A percentile compares a stretch with the other conserved stretches of the same genome.
phyloP scores from a whole-genome alignment of 441 rosid species.

The Corymbia citriodora region DNA sequence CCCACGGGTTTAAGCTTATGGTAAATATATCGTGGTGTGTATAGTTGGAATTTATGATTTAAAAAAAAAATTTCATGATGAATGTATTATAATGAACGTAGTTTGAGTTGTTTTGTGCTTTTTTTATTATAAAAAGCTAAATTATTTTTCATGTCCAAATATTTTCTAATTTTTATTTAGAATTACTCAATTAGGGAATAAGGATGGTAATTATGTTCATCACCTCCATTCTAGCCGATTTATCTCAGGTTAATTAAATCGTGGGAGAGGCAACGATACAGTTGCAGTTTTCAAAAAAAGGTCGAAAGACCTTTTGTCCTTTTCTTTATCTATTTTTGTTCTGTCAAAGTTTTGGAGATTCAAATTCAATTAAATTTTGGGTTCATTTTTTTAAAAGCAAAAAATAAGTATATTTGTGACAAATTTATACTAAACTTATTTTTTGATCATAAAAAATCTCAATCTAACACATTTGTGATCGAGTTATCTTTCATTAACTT shows the following conservation, averaged over 20 bases:
- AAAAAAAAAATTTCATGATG: too few relatives aligned
- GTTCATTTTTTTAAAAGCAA: too few relatives aligned
- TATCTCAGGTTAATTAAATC: not conserved
- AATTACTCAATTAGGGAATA: not conserved
- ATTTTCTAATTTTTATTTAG: not conserved
- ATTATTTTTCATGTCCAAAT: not conserved
- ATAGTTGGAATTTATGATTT: too few relatives aligned
- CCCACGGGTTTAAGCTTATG: not conserved
- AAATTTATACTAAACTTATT: too few relatives aligned
- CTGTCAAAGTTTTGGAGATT: not conserved
- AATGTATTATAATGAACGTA: accelerated
- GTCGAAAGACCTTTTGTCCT: not conserved
- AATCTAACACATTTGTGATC: too few relatives aligned
- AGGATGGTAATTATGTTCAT: not conserved
- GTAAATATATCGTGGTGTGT: not conserved
- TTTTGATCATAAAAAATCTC: too few relatives aligned
- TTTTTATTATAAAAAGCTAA: not conserved
- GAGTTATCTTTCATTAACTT: too few relatives aligned
- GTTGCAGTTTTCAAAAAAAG: not conserved
- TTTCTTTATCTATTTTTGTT: accelerated
- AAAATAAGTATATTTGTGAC: too few relatives aligned
- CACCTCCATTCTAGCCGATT: not conserved
- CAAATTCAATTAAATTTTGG: not conserved
- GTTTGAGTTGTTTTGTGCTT: too few relatives aligned
- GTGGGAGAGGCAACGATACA: not conserved